These are phyloP conservation scores for Paecilomyces fulvus DNA, from an alignment of 2,329 filamentous ascomycete genomes.

Conservation along the genomic window DNA sequence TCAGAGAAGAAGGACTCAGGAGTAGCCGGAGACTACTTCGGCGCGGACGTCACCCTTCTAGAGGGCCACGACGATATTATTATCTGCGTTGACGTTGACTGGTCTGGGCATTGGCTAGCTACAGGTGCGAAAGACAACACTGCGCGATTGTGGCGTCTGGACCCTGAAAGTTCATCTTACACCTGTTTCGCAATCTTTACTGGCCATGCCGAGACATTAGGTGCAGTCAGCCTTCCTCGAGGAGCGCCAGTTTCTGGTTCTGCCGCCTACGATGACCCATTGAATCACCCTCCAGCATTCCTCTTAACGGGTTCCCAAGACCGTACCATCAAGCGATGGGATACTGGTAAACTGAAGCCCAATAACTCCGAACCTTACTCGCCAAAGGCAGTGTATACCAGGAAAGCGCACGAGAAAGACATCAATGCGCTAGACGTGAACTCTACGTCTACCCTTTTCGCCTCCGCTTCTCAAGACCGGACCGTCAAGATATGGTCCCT, in stretches of 20 bases:
- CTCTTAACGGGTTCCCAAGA: conserved; percentile 91
- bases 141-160: conserved; percentile 80
- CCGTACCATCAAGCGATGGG: conserved; percentile 91
- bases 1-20: conserved; percentile 24
- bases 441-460: conserved; percentile 68
- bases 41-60: conserved; percentile 76
- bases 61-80: conserved; percentile 93
- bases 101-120: conserved; percentile 94
- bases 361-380: conserved; percentile 23
- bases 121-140: conserved; percentile 97
- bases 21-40: conserved; percentile 57
- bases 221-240: conserved; percentile 77
- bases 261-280: conserved; percentile 61
- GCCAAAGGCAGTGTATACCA: conserved; percentile 63
- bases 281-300: conserved; percentile 73
- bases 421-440: conserved; percentile 92
- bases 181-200: conserved; percentile 75
- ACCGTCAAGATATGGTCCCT: conserved; percentile 95
- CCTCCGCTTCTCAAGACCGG: conserved; percentile 91
- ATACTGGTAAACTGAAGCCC: conserved; percentile 57
- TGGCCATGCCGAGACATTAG: conserved; percentile 88
- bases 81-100: conserved; percentile 87
- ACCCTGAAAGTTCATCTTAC: conserved; percentile 65
- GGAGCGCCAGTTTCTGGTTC: conserved; percentile 59
- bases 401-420: conserved; percentile 96